Conservation (phyloP, 2,329 filamentous ascomycete species). For the Tolypocladium paradoxum region DNA sequence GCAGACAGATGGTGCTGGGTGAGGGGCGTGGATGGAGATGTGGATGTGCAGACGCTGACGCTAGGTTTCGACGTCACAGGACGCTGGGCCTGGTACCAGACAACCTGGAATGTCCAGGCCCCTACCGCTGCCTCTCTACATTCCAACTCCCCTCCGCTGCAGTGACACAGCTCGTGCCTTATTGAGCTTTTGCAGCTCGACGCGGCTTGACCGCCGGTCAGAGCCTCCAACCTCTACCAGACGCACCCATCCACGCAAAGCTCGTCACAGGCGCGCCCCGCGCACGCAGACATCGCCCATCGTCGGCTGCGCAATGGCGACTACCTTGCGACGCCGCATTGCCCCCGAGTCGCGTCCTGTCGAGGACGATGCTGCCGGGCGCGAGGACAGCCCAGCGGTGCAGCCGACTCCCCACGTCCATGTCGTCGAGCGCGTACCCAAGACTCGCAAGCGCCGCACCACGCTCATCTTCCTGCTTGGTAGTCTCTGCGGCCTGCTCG, state of each 20-base stretch:
- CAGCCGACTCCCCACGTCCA: conserved; percentile 25
- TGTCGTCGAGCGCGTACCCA: conserved; percentile 32
- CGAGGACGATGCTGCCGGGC: conserved; percentile 11
- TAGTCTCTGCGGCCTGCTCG: conserved; percentile 79
- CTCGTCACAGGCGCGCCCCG: neutral
- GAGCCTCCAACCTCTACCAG: neutral
- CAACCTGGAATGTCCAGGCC: neutral
- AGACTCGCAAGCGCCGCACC: conserved; percentile 60
- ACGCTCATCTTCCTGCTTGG: conserved; percentile 80
- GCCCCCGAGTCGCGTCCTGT: conserved; percentile 10
- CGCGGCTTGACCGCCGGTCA: neutral
- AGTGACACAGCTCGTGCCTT: neutral
- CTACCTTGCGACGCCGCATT: conserved; percentile 22
- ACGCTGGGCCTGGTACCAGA: too few species aligned
- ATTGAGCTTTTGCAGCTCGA: neutral
- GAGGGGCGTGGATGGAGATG: neutral
- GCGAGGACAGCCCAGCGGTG: conserved; percentile 17
- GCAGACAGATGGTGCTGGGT: neutral
- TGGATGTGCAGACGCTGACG: too few species aligned
- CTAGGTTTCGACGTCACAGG: too few species aligned
- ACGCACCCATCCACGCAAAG: neutral
- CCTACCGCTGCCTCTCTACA: neutral
- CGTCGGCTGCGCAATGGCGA: conserved; percentile 14
- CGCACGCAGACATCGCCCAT: neutral
- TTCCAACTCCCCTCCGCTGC: neutral